Evolutionary conservation across 768 basidiomycete genomes (phyloP).

Genomic region (Pilatotrama ljubarskyi): DNA sequence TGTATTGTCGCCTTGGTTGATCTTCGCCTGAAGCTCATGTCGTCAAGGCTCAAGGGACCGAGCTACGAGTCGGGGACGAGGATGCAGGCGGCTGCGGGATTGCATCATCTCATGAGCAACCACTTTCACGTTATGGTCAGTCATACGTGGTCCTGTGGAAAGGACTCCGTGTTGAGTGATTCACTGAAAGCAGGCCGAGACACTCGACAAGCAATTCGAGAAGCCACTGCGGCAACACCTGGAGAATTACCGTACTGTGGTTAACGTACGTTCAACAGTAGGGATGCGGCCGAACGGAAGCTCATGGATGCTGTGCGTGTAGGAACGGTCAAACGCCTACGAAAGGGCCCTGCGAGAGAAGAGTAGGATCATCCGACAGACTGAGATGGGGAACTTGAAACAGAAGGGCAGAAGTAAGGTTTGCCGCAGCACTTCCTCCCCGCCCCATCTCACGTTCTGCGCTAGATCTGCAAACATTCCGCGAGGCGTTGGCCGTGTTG

Average conservation of each 20-base stretch:
- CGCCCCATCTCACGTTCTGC: neutral
- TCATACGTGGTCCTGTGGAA: constrained; percentile 16
- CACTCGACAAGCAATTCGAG: constrained; percentile 86
- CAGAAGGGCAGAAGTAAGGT: constrained; percentile 78
- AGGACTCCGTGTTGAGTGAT: neutral
- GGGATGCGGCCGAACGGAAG: neutral
- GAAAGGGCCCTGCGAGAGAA: constrained; percentile 81
- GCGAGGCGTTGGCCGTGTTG: constrained; percentile 76
- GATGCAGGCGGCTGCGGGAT: constrained; percentile 81
- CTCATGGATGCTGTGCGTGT: constrained; percentile 7
- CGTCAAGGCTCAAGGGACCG: constrained; percentile 69
- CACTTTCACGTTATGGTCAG: constrained; percentile 89
- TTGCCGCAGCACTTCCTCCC: neutral
- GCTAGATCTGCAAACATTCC: constrained; percentile 83
- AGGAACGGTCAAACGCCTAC: constrained; percentile 86
- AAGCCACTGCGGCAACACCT: constrained; percentile 84
- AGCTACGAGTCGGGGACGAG: constrained; percentile 79
- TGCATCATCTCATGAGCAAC: constrained; percentile 90
- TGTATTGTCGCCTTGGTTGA: constrained; percentile 32
- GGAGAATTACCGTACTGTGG: constrained; percentile 73
- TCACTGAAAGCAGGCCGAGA: constrained; percentile 61
- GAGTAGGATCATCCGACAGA: constrained; percentile 81
- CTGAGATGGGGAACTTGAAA: constrained; percentile 83
- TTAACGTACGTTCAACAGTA: constrained; percentile 50
- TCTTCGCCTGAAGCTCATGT: neutral